phyloP scores from a whole-genome alignment of 306 rosid genomes.

The Malus asiatica region DNA sequence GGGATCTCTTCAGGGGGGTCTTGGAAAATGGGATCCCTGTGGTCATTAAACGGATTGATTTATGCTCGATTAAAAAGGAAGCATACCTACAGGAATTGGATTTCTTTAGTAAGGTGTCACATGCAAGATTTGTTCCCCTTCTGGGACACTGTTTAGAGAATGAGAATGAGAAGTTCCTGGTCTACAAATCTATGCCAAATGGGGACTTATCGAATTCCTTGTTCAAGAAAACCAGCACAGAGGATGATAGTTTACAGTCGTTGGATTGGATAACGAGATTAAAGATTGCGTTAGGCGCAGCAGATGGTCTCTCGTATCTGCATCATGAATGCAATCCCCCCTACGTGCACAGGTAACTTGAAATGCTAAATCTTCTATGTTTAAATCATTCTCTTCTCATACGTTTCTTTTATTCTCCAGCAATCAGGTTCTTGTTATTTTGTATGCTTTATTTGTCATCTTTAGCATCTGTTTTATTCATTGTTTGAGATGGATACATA shows the following conservation, averaged over 20 bases:
- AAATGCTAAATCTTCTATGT: slow-evolving; percentile 7
- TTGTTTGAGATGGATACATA: not conserved
- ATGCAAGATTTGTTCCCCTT: slow-evolving; percentile 73
- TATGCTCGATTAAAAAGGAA: slow-evolving; percentile 41
- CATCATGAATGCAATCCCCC: slow-evolving; percentile 90
- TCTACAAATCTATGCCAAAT: slow-evolving; percentile 72
- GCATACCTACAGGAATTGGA: slow-evolving; percentile 60
- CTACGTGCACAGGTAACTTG: slow-evolving; percentile 73
- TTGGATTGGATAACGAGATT: slow-evolving; percentile 96
- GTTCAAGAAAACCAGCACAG: slow-evolving; percentile 40
- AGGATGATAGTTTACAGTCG: slow-evolving; percentile 69
- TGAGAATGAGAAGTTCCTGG: slow-evolving; percentile 76
- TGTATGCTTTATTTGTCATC: not conserved
- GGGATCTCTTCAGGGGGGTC: slow-evolving; percentile 72
- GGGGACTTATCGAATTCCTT: slow-evolving; percentile 77
- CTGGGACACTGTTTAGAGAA: slow-evolving; percentile 82
- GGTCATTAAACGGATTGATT: slow-evolving; percentile 63
- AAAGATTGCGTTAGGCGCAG: slow-evolving; percentile 86
- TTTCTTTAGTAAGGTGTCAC: slow-evolving; percentile 61
- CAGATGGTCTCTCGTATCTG: slow-evolving; percentile 77
- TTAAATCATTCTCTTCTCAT: not conserved
- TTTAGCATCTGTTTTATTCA: not conserved
- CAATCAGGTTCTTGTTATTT: not conserved
- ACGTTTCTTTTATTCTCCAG: not conserved
- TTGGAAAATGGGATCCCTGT: slow-evolving; percentile 66